A percentile compares a stretch with the other conserved stretches of the same genome.
Evolutionary conservation across 257 asterid genomes (phyloP).

Genomic region (Forsythia viridissima): DNA sequence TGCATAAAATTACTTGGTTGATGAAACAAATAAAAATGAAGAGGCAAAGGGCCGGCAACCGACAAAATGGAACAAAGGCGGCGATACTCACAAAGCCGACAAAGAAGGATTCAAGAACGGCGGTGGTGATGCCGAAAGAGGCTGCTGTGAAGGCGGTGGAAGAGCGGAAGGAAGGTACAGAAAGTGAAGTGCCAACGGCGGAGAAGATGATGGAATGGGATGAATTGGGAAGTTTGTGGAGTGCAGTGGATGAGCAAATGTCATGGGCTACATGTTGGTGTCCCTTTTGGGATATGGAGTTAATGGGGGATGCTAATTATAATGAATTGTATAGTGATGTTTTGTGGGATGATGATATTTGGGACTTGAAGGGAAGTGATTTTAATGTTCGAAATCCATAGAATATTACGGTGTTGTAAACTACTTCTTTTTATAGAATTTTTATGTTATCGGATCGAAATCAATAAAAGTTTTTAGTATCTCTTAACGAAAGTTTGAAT

Average conservation of each 20-base stretch:
- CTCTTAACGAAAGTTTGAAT: no score
- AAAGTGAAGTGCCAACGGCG: neutral
- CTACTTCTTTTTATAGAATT: no score
- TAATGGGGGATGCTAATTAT: slow-evolving; percentile 31
- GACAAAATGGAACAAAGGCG: slow-evolving; percentile 4
- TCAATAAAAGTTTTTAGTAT: no score
- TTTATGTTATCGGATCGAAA: no score
- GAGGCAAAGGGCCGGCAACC: slow-evolving; percentile 32
- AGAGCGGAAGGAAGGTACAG: neutral
- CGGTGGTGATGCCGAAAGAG: neutral
- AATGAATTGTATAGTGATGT: slow-evolving; percentile 43
- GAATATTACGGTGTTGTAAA: no score
- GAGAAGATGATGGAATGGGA: slow-evolving; percentile 16
- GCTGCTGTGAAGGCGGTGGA: slow-evolving; percentile 16
- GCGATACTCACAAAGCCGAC: neutral
- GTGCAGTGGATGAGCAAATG: slow-evolving; percentile 49
- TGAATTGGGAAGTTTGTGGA: slow-evolving; percentile 36
- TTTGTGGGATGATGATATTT: slow-evolving; percentile 48
- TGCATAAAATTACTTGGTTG: neutral
- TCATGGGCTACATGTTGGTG: slow-evolving; percentile 61
- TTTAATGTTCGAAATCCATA: no score
- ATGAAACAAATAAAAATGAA: slow-evolving; percentile 17
- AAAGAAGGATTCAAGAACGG: slow-evolving; percentile 16
- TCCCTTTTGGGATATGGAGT: slow-evolving; percentile 59
- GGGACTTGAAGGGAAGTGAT: no score